Conservation (phyloP, 2,329 filamentous ascomycete genomes). For the Spiromastix sp. region DNA sequence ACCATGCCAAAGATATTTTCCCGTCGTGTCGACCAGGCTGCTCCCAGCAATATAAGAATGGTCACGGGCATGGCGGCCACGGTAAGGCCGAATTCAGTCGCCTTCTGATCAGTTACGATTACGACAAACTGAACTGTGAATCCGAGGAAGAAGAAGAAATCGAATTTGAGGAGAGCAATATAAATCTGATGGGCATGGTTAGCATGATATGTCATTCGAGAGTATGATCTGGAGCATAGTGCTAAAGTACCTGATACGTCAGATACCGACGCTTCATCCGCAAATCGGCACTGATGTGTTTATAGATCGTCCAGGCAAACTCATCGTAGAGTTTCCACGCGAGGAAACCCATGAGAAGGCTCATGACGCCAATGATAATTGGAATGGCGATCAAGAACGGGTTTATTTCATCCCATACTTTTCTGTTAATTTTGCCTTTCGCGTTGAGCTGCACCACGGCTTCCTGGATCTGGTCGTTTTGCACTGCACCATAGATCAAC, state of each 20-base stretch:
- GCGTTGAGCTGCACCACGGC: conserved; percentile 51
- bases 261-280: conserved; percentile 95
- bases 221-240: not conserved
- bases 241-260: conserved; percentile 66
- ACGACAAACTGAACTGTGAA: conserved; percentile 98
- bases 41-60: conserved; percentile 74
- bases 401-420: conserved; percentile 59
- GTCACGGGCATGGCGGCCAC: conserved; percentile 85
- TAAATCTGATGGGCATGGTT: conserved; percentile 59
- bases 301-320: conserved; percentile 98
- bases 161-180: conserved; percentile 94
- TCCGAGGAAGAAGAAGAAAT: conserved; percentile 99
- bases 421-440: conserved; percentile 34
- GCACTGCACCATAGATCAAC: conserved; percentile 84
- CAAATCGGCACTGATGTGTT: conserved; percentile 95
- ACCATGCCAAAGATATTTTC: conserved; percentile 75
- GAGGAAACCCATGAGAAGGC: conserved; percentile 60
- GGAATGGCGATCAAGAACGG: conserved; percentile 80
- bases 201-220: too few species aligned
- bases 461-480: conserved; percentile 78
- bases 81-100: conserved; percentile 75
- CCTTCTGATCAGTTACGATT: conserved; percentile 61
- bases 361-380: conserved; percentile 66
- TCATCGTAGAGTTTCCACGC: conserved; percentile 97
- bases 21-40: conserved; percentile 72